Evolutionary conservation across 1,284 basidiomycete species (phyloP).

Genomic region (Irpex rosettiformis): DNA sequence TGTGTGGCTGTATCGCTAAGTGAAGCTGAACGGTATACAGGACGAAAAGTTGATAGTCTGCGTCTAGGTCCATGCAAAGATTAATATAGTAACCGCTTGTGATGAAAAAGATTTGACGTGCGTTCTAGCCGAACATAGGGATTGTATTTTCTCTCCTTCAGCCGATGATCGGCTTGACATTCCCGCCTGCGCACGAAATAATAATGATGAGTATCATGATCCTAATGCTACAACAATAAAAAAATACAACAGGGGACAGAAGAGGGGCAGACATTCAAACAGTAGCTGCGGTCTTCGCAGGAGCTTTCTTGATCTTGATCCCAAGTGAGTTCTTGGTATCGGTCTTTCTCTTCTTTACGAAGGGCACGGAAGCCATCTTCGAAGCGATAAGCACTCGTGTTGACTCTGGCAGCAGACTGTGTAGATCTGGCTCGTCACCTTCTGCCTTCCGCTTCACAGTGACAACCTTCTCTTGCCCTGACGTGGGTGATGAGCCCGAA

Average conservation of each 20-base stretch:
- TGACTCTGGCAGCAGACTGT: slow-evolving; percentile 71
- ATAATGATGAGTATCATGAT: neutral
- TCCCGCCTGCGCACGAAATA: no score
- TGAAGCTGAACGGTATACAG: no score
- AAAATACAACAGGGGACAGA: neutral
- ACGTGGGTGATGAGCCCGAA: slow-evolving; percentile 28
- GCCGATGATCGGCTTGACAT: no score
- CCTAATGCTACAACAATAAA: neutral
- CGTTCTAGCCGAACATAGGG: no score
- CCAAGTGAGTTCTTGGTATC: slow-evolving; percentile 62
- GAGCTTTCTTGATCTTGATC: slow-evolving; percentile 67
- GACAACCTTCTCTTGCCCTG: slow-evolving; percentile 34
- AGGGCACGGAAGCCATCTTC: slow-evolving; percentile 38
- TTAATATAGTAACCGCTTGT: no score
- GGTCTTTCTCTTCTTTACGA: slow-evolving; percentile 62
- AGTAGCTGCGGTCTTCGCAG: slow-evolving; percentile 20
- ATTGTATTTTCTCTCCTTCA: no score
- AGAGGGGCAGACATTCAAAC: neutral
- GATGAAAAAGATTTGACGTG: no score
- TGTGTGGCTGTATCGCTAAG: no score
- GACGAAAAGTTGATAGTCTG: no score
- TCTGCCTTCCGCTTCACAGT: slow-evolving; percentile 82
- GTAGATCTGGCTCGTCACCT: slow-evolving; percentile 64
- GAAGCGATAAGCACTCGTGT: slow-evolving; percentile 61
- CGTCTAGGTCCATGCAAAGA: no score